phyloP scores from a whole-genome alignment of 164 flowering plant species.

The Euptelea pleiosperma region DNA sequence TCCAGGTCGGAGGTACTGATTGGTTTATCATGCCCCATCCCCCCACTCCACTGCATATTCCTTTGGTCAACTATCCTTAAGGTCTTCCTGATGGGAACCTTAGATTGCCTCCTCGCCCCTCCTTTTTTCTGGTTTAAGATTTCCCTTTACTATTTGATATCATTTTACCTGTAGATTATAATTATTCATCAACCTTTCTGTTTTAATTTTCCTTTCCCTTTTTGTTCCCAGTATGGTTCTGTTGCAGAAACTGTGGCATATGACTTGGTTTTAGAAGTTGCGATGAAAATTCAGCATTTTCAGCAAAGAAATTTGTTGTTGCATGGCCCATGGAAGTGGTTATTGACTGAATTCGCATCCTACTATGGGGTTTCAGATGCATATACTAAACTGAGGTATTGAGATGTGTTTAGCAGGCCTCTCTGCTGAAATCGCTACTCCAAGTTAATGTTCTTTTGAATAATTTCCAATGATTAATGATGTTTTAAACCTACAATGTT shows the following conservation, averaged over 20 bases:
- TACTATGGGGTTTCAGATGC: constrained; percentile 91
- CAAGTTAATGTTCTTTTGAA: constrained; percentile 1
- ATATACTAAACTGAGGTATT: constrained; percentile 80
- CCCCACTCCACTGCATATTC: too few relatives aligned
- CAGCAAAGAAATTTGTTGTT: constrained; percentile 71
- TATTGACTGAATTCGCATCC: constrained; percentile 76
- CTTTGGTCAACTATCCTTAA: too few relatives aligned
- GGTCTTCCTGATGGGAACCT: too few relatives aligned
- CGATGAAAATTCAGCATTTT: constrained; percentile 80
- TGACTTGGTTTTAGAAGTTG: constrained; percentile 83
- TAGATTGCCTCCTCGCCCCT: too few relatives aligned
- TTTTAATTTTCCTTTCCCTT: constrained; percentile 5
- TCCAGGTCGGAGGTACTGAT: too few relatives aligned
- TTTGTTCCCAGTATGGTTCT: constrained; percentile 71
- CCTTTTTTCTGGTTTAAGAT: too few relatives aligned
- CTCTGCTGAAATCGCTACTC: not conserved
- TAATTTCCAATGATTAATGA: constrained; percentile 11
- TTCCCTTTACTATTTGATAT: not conserved
- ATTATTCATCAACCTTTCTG: not conserved
- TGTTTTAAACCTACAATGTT: constrained; percentile 9
- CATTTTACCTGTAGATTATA: not conserved
- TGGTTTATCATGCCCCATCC: too few relatives aligned
- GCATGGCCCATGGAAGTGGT: constrained; percentile 91
- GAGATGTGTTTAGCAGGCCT: constrained; percentile 2
- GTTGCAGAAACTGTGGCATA: constrained; percentile 97